These are phyloP conservation scores for Sarcocystis neurona DNA, from an alignment of 169 alveolate species.

Conservation along the genomic window DNA sequence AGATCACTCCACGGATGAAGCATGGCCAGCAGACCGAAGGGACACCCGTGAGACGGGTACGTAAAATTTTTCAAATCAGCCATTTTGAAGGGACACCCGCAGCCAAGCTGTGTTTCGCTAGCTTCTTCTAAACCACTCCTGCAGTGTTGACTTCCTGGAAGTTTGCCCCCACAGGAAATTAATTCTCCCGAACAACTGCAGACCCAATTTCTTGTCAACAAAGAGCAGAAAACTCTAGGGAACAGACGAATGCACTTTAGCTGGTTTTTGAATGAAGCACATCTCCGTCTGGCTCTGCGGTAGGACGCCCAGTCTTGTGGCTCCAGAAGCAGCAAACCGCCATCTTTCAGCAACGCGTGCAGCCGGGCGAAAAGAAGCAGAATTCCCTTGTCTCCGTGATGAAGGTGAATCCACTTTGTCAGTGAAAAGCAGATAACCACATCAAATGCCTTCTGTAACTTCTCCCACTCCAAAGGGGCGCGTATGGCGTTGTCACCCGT, in stretches of 20 bases:
- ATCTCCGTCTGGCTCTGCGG: constrained; percentile 14
- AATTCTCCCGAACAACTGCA: no score
- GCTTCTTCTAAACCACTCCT: no score
- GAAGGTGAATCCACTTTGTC: constrained; percentile 45
- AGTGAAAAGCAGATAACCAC: neutral
- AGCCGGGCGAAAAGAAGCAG: neutral
- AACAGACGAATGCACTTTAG: neutral
- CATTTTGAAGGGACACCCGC: no score
- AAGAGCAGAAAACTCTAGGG: neutral
- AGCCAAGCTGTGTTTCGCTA: no score
- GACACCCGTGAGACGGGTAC: no score
- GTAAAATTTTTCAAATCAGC: no score
- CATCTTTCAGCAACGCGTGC: constrained; percentile 22
- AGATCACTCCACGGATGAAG: no score
- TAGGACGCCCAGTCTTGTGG: constrained; percentile 41
- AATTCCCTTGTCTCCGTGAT: constrained; percentile 27
- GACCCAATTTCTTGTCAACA: neutral
- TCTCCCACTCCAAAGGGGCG: neutral
- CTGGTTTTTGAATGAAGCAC: constrained; percentile 1
- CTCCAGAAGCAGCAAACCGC: constrained; percentile 32
- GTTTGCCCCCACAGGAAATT: no score
- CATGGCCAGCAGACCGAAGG: no score
- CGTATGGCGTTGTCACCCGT: neutral
- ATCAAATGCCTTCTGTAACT: neutral
- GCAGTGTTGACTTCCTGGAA: no score